Percentiles rank a stretch among this genome's conserved stretches.
Evolutionary conservation across 164 flowering plant genomes (phyloP).

Genomic region (Piper betle): DNA sequence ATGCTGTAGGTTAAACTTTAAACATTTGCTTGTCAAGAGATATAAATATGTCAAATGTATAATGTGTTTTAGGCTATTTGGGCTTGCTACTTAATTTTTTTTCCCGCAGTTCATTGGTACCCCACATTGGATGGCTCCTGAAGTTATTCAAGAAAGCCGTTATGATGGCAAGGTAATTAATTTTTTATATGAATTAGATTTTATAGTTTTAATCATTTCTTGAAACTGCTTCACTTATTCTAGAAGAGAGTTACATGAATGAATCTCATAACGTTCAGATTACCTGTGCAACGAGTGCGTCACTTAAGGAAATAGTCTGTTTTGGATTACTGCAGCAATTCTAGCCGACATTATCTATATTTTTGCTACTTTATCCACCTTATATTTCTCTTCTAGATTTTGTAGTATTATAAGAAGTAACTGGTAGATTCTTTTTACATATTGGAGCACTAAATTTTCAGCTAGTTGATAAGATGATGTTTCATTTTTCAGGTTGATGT

Average conservation of each 20-base stretch:
- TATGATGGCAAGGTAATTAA: constrained; percentile 93
- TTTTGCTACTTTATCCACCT: no score
- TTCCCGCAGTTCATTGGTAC: constrained; percentile 83
- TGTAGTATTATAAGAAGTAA: no score
- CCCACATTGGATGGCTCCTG: constrained; percentile 99
- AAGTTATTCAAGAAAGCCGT: constrained; percentile 98
- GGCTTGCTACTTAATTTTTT: background rate
- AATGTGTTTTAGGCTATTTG: background rate
- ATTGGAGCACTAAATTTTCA: background rate
- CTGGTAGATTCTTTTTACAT: background rate
- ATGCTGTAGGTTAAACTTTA: no score
- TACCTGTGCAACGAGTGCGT: no score
- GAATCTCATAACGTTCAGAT: background rate
- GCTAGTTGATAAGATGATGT: background rate
- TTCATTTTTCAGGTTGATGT: constrained; percentile 75
- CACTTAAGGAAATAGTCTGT: no score
- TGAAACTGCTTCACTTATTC: background rate
- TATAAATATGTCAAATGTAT: no score
- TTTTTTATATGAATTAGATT: background rate
- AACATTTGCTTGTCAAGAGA: background rate
- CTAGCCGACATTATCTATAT: no score
- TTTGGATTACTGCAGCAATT: no score
- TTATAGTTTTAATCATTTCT: background rate
- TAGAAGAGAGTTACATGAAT: background rate
- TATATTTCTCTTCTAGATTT: background rate